Conservation (phyloP, 2,329 filamentous ascomycete genomes). For the Coniosporium tulheliwenetii region DNA sequence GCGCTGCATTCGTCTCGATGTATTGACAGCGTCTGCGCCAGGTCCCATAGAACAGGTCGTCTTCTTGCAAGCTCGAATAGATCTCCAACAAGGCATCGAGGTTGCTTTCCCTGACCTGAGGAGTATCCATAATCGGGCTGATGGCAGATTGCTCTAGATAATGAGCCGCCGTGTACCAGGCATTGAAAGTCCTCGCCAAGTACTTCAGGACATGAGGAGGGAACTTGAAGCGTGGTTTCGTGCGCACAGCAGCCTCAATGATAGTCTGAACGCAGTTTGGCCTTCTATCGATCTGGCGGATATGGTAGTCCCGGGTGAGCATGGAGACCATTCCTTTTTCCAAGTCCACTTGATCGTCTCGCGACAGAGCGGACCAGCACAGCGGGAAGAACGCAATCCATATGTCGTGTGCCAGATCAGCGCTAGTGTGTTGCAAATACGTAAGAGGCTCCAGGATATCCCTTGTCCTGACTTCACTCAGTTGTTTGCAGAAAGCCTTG, state of each 20-base stretch:
- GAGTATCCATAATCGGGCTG: conserved; percentile 68
- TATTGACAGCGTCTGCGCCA: conserved; percentile 94
- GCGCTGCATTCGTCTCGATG: conserved; percentile 88
- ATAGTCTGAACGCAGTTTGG: conserved; percentile 93
- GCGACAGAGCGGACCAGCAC: conserved; percentile 77
- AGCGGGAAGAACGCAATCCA: conserved; percentile 88
- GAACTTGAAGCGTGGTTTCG: conserved; percentile 77
- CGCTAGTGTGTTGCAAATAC: conserved; percentile 83
- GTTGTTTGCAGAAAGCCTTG: conserved; percentile 65
- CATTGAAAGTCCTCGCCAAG: conserved; percentile 82
- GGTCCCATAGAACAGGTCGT: conserved; percentile 93
- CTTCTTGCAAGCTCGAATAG: conserved; percentile 80
- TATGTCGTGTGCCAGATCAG: conserved; percentile 66
- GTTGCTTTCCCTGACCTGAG: conserved; percentile 79
- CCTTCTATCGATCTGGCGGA: conserved; percentile 81
- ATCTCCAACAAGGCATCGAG: conserved; percentile 90
- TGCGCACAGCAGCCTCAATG: conserved; percentile 70
- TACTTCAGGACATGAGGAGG: conserved; percentile 95
- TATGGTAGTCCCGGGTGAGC: conserved; percentile 90
- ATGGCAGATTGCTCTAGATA: conserved; percentile 84
- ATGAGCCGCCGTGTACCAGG: conserved; percentile 87
- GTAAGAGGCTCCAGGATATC: conserved; percentile 81
- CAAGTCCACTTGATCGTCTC: conserved; percentile 78
- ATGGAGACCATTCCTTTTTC: conserved; percentile 83
- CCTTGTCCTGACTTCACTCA: conserved; percentile 72